Evolutionary conservation across 768 basidiomycete genomes (phyloP).

Genomic region (Flagelloscypha sp.): DNA sequence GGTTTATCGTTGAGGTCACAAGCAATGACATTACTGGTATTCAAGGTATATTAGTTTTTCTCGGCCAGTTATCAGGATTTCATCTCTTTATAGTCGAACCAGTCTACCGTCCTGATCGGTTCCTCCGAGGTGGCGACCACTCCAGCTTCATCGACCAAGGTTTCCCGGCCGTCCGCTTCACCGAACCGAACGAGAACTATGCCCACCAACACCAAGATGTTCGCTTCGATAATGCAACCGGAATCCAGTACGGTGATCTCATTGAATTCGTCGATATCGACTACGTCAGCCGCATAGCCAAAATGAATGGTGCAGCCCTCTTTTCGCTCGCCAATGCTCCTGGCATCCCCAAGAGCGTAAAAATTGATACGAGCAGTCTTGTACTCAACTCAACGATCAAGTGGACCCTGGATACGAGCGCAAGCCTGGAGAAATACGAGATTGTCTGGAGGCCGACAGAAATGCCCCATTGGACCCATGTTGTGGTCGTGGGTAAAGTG

Average conservation of each 20-base stretch:
- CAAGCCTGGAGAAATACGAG: slow-evolving; percentile 36
- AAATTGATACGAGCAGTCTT: slow-evolving; percentile 36
- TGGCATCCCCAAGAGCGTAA: slow-evolving; percentile 41
- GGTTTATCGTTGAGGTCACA: slow-evolving; percentile 44
- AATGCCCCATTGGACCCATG: slow-evolving; percentile 38
- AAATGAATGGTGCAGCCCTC: slow-evolving; percentile 42
- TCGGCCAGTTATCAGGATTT: not conserved
- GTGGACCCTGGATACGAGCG: slow-evolving; percentile 35
- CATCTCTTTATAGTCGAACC: slow-evolving; percentile 30
- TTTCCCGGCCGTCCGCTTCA: slow-evolving; percentile 48
- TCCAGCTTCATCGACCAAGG: slow-evolving; percentile 40
- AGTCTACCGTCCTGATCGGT: slow-evolving; percentile 45
- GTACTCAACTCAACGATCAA: slow-evolving; percentile 47
- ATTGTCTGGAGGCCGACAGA: slow-evolving; percentile 44
- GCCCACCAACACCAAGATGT: slow-evolving; percentile 52
- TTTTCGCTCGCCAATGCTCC: slow-evolving; percentile 52
- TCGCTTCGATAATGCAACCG: slow-evolving; percentile 32
- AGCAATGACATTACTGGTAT: slow-evolving; percentile 43
- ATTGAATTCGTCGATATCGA: slow-evolving; percentile 46
- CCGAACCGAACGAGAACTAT: slow-evolving; percentile 49
- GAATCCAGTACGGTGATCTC: slow-evolving; percentile 50
- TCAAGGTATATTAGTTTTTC: not conserved
- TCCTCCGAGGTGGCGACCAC: slow-evolving; percentile 50
- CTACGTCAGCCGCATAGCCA: slow-evolving; percentile 41
- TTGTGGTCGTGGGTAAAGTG: slow-evolving; percentile 39